Evolutionary conservation across 768 basidiomycete species (phyloP).

Genomic region (Lactarius hatsudake): DNA sequence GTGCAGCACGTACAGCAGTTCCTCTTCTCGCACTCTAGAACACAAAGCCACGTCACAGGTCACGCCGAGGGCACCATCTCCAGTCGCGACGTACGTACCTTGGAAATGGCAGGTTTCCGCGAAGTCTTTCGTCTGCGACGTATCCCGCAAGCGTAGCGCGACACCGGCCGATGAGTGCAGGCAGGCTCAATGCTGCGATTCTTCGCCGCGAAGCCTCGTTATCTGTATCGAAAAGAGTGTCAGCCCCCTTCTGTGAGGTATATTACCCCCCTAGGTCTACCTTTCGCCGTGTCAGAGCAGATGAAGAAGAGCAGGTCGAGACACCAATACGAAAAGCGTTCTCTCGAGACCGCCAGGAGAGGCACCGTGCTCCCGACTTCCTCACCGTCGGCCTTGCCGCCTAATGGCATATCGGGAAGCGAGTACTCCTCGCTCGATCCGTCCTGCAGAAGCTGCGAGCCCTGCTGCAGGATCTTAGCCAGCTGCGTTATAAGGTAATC

Average conservation of each 20-base stretch:
- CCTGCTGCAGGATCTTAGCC: conserved; percentile 67
- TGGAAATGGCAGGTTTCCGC: conserved; percentile 88
- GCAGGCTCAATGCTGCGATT: conserved; percentile 69
- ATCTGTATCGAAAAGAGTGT: conserved; percentile 41
- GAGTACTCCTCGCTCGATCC: conserved; percentile 23
- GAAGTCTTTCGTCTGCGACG: conserved; percentile 78
- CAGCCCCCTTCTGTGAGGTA: neutral
- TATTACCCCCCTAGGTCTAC: conserved; percentile 35
- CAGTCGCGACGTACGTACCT: conserved; percentile 46
- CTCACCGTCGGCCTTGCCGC: neutral
- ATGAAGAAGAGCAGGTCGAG: conserved; percentile 83
- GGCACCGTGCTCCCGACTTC: conserved; percentile 47
- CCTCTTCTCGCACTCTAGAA: conserved; percentile 84
- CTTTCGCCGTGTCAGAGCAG: conserved; percentile 64
- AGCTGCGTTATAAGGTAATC: conserved; percentile 68
- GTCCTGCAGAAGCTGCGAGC: conserved; percentile 50
- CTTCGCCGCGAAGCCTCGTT: conserved; percentile 57
- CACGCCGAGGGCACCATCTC: neutral
- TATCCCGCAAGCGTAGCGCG: conserved; percentile 63
- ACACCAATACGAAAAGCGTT: conserved; percentile 91
- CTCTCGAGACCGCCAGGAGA: conserved; percentile 59
- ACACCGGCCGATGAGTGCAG: conserved; percentile 76
- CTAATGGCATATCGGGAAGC: neutral
- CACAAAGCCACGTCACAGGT: neutral
- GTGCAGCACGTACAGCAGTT: conserved; percentile 77